phyloP scores from a whole-genome alignment of 305 asterid species.

The Salvia sclarea region DNA sequence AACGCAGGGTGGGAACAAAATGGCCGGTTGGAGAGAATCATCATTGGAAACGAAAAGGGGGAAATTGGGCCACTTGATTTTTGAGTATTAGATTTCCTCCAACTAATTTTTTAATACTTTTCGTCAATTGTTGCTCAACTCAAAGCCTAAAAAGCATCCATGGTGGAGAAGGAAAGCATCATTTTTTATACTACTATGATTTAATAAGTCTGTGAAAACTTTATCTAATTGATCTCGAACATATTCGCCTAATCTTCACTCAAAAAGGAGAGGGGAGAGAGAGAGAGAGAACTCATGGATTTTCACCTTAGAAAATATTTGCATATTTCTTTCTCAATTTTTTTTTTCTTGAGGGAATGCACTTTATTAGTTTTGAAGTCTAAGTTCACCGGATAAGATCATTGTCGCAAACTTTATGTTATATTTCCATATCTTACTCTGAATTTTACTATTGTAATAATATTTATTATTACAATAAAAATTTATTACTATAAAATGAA shows the following conservation, averaged over 20 bases:
- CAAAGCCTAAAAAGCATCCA: neutral
- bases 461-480: no score
- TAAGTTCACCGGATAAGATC: no score
- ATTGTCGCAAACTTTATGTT: no score
- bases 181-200: neutral
- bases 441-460: no score
- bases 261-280: neutral
- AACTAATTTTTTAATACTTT: no score
- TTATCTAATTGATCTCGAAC: neutral
- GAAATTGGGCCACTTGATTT: neutral
- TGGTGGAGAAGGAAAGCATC: neutral
- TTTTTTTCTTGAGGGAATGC: neutral
- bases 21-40: conserved; percentile 22
- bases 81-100: no score
- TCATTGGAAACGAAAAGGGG: neutral
- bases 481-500: no score
- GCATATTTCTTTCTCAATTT: neutral
- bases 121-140: neutral
- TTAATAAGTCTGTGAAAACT: neutral
- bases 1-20: conserved; percentile 10
- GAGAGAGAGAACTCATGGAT: neutral
- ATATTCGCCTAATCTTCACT: neutral
- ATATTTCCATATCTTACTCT: no score
- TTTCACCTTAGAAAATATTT: neutral
- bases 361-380: no score